phyloP scores from a whole-genome alignment of 352 stramenopile species.

The Globisporangium splendens region DNA sequence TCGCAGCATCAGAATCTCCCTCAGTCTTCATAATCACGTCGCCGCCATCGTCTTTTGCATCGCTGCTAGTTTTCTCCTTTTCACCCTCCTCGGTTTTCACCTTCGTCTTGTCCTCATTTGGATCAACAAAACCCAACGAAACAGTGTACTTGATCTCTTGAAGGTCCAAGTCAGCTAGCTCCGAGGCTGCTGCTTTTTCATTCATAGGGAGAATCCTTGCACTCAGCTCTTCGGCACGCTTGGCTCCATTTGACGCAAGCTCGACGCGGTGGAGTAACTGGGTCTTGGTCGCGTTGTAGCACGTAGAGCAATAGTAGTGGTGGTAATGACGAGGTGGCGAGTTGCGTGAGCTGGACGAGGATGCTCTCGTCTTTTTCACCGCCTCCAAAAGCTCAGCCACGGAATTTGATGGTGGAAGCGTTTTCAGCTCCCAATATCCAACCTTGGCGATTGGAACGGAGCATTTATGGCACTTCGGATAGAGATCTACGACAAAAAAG shows the following conservation, averaged over 20 bases:
- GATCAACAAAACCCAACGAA: constrained; percentile 53
- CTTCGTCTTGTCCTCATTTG: constrained; percentile 17
- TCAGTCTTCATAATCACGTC: constrained; percentile 17
- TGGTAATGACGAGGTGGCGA: constrained; percentile 75
- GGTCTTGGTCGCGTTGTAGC: constrained; percentile 74
- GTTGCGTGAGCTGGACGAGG: constrained; percentile 60
- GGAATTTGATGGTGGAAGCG: constrained; percentile 41
- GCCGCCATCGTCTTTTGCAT: constrained; percentile 13
- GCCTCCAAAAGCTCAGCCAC: constrained; percentile 79
- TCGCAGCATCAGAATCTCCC: background rate
- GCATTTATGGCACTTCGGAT: constrained; percentile 89
- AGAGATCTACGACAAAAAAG: constrained; percentile 97
- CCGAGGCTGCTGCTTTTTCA: constrained; percentile 49
- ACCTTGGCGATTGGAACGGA: constrained; percentile 77
- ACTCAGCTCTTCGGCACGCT: constrained; percentile 64
- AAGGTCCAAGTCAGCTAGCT: constrained; percentile 71
- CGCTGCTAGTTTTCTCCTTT: background rate
- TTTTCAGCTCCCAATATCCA: constrained; percentile 85
- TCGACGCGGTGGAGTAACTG: constrained; percentile 75
- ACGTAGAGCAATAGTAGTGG: constrained; percentile 73
- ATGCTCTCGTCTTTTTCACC: constrained; percentile 70
- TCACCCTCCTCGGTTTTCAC: constrained; percentile 18
- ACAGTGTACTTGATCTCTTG: constrained; percentile 81
- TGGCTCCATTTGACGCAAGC: constrained; percentile 54
- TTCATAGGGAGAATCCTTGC: constrained; percentile 55